Conservation (phyloP, 371 early-diverging fungal genomes). For the Saksenaea vasiformis region DNA sequence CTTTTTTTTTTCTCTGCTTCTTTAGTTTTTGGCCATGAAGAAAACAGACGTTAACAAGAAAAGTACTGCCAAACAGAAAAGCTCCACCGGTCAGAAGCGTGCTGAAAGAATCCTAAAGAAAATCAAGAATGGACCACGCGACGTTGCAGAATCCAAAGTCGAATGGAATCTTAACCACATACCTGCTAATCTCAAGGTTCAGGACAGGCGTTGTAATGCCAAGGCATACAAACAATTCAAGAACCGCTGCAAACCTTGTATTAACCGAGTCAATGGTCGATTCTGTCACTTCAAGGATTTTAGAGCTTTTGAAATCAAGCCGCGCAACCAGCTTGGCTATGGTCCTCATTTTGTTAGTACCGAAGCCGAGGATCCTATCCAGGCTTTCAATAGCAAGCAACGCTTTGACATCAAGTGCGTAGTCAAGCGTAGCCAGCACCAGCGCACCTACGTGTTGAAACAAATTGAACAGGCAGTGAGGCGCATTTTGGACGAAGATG, state of each 20-base stretch:
- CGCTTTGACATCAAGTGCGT: not conserved
- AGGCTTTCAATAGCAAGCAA: not conserved
- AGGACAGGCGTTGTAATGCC: not conserved
- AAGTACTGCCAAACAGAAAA: too few relatives aligned
- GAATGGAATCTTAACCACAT: not conserved
- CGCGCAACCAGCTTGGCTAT: not conserved
- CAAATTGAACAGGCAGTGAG: not conserved
- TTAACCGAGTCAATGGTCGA: not conserved
- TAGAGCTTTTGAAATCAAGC: not conserved
- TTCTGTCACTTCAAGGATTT: not conserved
- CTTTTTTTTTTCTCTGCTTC: not conserved
- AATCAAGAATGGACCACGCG: not conserved
- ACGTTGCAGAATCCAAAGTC: not conserved
- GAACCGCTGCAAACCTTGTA: conserved; percentile 1
- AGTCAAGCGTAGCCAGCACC: not conserved
- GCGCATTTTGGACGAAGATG: not conserved
- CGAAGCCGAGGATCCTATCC: not conserved
- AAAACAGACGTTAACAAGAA: too few relatives aligned
- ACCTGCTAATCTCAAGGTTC: not conserved
- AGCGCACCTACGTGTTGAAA: not conserved
- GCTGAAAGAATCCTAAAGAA: not conserved
- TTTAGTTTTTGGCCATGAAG: not conserved
- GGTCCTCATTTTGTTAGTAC: not conserved
- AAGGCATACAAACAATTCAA: not conserved
- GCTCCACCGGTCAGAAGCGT: too few relatives aligned